These are phyloP conservation scores for Rhodotorula sp. DNA, from an alignment of 1,284 basidiomycete species.

Conservation along the genomic window DNA sequence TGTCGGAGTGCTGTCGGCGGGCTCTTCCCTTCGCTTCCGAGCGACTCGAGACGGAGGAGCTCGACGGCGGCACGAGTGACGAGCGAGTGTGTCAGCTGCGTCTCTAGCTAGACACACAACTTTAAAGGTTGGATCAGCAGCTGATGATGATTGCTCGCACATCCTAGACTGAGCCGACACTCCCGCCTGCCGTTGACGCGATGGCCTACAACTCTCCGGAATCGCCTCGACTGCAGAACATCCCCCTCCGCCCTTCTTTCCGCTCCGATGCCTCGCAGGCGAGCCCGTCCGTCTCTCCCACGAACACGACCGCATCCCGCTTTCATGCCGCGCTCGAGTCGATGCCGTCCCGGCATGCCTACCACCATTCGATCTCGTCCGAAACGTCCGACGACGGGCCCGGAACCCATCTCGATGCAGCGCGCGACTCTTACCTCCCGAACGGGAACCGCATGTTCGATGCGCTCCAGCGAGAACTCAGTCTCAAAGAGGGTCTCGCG, in stretches of 20 bases:
- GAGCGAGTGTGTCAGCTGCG: no score
- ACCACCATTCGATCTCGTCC: slow-evolving; percentile 22
- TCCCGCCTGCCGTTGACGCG: not conserved
- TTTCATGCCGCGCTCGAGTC: slow-evolving; percentile 31
- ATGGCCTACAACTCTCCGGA: slow-evolving; percentile 1
- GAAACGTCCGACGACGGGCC: slow-evolving; percentile 8
- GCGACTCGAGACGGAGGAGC: no score
- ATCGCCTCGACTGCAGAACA: slow-evolving; percentile 1
- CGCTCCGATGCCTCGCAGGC: not conserved
- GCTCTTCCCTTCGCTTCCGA: no score
- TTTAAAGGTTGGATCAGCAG: no score
- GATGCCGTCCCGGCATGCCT: slow-evolving; percentile 4
- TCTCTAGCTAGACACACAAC: no score
- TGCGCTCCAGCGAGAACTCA: slow-evolving; percentile 28
- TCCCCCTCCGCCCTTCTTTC: not conserved
- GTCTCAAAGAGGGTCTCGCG: not conserved
- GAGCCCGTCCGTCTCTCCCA: slow-evolving; percentile 1
- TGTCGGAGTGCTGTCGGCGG: no score
- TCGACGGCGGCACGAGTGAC: no score
- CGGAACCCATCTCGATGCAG: not conserved
- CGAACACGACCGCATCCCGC: slow-evolving; percentile 5
- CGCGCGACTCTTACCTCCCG: slow-evolving; percentile 4
- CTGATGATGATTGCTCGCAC: no score
- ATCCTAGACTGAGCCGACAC: no score
- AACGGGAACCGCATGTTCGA: slow-evolving; percentile 23